A percentile compares a stretch with the other conserved stretches of the same genome.
phyloP scores from a whole-genome alignment of 176 grass and related monocot genomes.

The Pontederia paniculata region DNA sequence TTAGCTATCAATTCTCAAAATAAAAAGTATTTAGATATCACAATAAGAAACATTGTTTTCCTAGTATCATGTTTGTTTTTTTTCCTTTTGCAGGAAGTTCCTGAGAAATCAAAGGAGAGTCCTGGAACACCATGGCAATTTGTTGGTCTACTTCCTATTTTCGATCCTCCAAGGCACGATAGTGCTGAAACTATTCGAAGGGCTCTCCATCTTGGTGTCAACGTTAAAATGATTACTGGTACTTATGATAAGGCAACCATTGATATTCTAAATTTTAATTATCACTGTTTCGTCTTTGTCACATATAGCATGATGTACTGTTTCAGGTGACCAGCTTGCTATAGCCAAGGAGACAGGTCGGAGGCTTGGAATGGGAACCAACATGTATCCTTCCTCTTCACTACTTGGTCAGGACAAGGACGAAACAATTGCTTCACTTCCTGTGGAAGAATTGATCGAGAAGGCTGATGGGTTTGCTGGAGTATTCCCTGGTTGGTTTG shows the following conservation, averaged over 20 bases:
- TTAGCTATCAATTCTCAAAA: no score
- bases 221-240: constrained; percentile 99
- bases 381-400: constrained; percentile 98
- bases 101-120: constrained; percentile 72
- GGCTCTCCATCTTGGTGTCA: constrained; percentile 91
- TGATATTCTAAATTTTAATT: background rate
- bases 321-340: constrained; percentile 89
- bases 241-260: background rate
- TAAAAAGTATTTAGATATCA: no score
- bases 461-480: constrained; percentile 98
- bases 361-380: constrained; percentile 98
- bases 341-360: constrained; percentile 96
- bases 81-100: constrained; percentile 63
- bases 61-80: no score
- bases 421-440: constrained; percentile 48
- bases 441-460: constrained; percentile 94
- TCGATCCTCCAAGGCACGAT: constrained; percentile 93
- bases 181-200: constrained; percentile 98
- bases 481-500: constrained; percentile 78
- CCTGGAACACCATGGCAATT: constrained; percentile 85
- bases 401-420: constrained; percentile 84
- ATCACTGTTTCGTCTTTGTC: background rate
- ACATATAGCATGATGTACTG: background rate
- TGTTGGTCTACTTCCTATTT: constrained; percentile 78
- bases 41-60: background rate